phyloP scores from a whole-genome alignment of 2,329 filamentous ascomycete genomes.

The Aspergillus sp. region DNA sequence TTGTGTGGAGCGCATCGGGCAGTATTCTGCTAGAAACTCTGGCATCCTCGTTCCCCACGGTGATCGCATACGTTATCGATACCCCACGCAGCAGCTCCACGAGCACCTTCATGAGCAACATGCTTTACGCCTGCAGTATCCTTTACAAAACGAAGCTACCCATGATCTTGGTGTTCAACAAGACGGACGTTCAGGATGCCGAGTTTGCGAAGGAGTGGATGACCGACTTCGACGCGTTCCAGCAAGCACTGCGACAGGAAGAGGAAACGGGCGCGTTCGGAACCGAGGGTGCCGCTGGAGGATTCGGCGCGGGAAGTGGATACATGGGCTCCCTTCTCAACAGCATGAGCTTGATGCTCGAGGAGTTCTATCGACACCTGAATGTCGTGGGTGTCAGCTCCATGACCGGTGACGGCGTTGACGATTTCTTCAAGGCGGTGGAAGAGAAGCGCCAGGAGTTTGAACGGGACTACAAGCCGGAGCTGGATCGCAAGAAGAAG shows the following conservation, averaged over 20 bases:
- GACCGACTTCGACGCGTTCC: constrained; percentile 97
- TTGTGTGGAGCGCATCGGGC: constrained; percentile 95
- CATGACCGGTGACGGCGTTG: constrained; percentile 86
- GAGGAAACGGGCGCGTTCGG: constrained; percentile 76
- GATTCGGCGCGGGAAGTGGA: constrained; percentile 71
- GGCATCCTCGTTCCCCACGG: constrained; percentile 91
- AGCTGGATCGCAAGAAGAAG: constrained; percentile 74
- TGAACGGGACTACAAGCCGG: constrained; percentile 83
- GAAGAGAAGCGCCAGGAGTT: constrained; percentile 86
- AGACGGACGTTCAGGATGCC: constrained; percentile 91
- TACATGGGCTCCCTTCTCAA: constrained; percentile 97
- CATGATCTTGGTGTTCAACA: constrained; percentile 99
- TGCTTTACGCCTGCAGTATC: constrained; percentile 98
- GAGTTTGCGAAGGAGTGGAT: constrained; percentile 97
- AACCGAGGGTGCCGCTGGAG: constrained; percentile 61
- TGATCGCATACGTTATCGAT: constrained; percentile 96
- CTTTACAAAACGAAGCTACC: constrained; percentile 98
- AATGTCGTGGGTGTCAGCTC: constrained; percentile 91
- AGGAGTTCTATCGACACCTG: constrained; percentile 95
- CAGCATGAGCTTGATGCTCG: constrained; percentile 95
- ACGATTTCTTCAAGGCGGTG: constrained; percentile 91
- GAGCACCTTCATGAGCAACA: constrained; percentile 98
- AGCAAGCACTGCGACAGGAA: constrained; percentile 76
- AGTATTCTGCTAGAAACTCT: constrained; percentile 91
- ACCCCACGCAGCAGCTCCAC: constrained; percentile 91